These are phyloP conservation scores for Blastomyces parvus DNA, from an alignment of 2,329 filamentous ascomycete genomes.

Conservation along the genomic window DNA sequence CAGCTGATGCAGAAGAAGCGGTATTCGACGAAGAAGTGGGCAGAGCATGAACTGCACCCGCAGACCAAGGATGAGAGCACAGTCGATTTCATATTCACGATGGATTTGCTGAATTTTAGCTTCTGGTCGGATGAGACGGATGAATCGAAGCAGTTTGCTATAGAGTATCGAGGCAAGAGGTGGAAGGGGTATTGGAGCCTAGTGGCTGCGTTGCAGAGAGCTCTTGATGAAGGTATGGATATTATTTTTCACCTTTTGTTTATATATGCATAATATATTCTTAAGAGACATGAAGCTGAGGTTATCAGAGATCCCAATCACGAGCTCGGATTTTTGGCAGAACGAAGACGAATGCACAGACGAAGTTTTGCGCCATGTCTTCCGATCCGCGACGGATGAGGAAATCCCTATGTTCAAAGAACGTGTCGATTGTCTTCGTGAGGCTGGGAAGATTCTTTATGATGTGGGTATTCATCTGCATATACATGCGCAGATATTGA, in stretches of 20 bases:
- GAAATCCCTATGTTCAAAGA: conserved; percentile 75
- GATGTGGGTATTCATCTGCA: conserved; percentile 45
- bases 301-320: conserved; percentile 67
- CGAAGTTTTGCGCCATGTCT: conserved; percentile 63
- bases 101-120: conserved; percentile 94
- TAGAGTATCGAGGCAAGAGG: conserved; percentile 67
- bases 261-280: no score
- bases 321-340: conserved; percentile 77
- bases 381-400: conserved; percentile 77
- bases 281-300: conserved; percentile 13
- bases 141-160: conserved; percentile 60
- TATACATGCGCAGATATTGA: background rate
- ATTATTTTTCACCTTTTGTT: background rate
- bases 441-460: conserved; percentile 71
- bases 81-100: conserved; percentile 88
- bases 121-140: conserved; percentile 77
- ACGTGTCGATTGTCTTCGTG: conserved; percentile 66
- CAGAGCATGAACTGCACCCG: conserved; percentile 80
- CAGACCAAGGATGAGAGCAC: conserved; percentile 69
- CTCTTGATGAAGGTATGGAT: conserved; percentile 66
- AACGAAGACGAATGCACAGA: conserved; percentile 66
- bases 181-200: conserved; percentile 97
- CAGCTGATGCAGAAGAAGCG: conserved; percentile 69
- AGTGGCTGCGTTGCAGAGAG: conserved; percentile 76
- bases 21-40: conserved; percentile 81